Evolutionary conservation across 768 basidiomycete species (phyloP).

Genomic region (Crepidotus variabilis): DNA sequence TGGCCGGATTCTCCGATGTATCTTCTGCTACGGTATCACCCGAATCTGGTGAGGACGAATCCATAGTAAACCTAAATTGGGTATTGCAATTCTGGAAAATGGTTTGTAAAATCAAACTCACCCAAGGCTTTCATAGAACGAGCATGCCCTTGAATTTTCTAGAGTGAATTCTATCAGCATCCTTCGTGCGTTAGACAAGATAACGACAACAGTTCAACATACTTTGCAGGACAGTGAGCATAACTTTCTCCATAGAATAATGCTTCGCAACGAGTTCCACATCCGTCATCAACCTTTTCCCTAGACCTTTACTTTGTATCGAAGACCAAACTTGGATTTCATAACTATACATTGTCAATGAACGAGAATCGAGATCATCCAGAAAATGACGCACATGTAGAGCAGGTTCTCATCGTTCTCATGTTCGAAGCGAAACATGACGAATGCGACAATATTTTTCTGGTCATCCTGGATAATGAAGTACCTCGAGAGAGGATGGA

Average conservation of each 20-base stretch:
- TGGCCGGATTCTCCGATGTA: conserved; percentile 16
- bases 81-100: background rate
- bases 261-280: conserved; percentile 45
- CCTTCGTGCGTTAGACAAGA: background rate
- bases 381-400: conserved; percentile 55
- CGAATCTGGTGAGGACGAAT: conserved; percentile 48
- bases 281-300: conserved; percentile 46
- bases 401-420: conserved; percentile 58
- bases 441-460: conserved; percentile 30
- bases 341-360: conserved; percentile 46
- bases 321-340: conserved; percentile 61
- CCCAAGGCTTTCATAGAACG: conserved; percentile 58
- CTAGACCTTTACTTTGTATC: conserved; percentile 52
- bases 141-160: conserved; percentile 21
- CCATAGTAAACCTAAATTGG: conserved; percentile 44
- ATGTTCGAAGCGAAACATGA: conserved; percentile 72
- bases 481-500: conserved; percentile 57
- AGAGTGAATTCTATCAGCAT: background rate
- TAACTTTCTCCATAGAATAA: conserved; percentile 64
- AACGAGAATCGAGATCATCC: background rate
- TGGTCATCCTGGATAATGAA: conserved; percentile 35
- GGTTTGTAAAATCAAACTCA: conserved; percentile 23
- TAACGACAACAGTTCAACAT: background rate
- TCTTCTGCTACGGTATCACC: conserved; percentile 24
- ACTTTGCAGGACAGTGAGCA: conserved; percentile 79